phyloP scores from a whole-genome alignment of 2,329 filamentous ascomycete species.

The Parastagonospora nodorum region DNA sequence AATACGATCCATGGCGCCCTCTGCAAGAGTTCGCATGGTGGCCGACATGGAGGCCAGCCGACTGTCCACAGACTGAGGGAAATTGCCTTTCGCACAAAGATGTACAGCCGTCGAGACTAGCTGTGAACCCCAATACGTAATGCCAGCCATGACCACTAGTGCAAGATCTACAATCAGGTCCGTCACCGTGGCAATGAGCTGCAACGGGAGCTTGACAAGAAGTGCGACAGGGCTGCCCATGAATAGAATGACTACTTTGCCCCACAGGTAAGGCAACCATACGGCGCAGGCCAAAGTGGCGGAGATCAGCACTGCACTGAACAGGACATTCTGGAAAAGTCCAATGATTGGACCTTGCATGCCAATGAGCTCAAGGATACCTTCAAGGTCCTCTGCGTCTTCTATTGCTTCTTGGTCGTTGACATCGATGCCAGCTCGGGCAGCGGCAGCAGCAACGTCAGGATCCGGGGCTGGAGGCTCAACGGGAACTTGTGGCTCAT shows the following conservation, averaged over 20 bases:
- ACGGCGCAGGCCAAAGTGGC: conserved; percentile 84
- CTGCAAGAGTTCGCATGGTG: conserved; percentile 41
- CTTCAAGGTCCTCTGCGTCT: conserved; percentile 90
- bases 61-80: conserved; percentile 21
- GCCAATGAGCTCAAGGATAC: conserved; percentile 92
- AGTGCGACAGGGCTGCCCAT: conserved; percentile 76
- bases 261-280: conserved; percentile 90
- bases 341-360: conserved; percentile 92
- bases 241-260: conserved; percentile 80
- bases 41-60: conserved; percentile 28
- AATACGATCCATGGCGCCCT: conserved; percentile 43
- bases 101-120: conserved; percentile 30
- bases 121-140: conserved; percentile 49
- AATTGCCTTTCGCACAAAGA: conserved; percentile 21
- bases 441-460: conserved; percentile 68
- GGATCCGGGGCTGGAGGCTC: conserved; percentile 52
- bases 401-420: conserved; percentile 74
- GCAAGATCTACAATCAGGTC: conserved; percentile 78
- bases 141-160: conserved; percentile 66
- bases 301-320: conserved; percentile 85
- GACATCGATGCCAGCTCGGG: conserved; percentile 69
- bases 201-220: conserved; percentile 70
- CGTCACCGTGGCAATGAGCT: conserved; percentile 72
- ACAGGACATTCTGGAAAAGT: conserved; percentile 91
- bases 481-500: conserved; percentile 34